Conservation (phyloP, 2,329 filamentous ascomycete species). For the Xylaria sp. region DNA sequence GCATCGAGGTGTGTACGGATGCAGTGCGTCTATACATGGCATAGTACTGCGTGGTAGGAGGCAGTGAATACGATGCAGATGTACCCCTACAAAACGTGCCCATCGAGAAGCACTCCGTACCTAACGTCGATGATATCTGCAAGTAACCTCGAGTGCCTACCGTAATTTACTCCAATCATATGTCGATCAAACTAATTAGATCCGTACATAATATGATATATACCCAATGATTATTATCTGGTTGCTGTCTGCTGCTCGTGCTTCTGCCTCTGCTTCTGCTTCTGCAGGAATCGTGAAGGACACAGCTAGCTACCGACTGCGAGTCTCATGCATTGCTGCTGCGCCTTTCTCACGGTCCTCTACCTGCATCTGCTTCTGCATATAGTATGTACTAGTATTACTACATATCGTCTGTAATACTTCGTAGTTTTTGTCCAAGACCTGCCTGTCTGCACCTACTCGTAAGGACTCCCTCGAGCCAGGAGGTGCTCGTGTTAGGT, state of each 20-base stretch:
- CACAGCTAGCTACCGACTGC: slow-evolving; percentile 9
- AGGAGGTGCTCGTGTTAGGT: slow-evolving; percentile 9
- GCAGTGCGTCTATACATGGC: not conserved
- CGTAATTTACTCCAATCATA: not conserved
- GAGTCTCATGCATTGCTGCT: slow-evolving; percentile 10
- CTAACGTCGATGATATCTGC: not conserved
- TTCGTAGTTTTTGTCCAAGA: not conserved
- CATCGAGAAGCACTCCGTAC: not conserved
- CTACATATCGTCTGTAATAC: not conserved
- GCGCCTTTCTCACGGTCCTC: slow-evolving; percentile 6
- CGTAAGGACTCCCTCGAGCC: too few relatives aligned
- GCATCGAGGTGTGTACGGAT: not conserved
- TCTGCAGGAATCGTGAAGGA: not conserved
- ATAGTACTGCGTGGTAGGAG: not conserved
- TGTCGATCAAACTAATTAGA: not conserved
- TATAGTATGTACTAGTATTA: not conserved
- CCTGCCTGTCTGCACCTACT: too few relatives aligned
- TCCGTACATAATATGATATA: too few relatives aligned
- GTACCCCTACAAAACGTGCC: not conserved
- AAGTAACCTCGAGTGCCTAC: not conserved
- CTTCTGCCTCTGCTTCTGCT: not conserved
- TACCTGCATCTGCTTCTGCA: slow-evolving; percentile 16
- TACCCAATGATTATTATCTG: too few relatives aligned
- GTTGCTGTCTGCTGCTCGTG: too few relatives aligned
- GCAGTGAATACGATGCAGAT: not conserved